Base-by-base conservation (phyloP, 129 eudicot species). In the Flaveria bidentis region DNA sequence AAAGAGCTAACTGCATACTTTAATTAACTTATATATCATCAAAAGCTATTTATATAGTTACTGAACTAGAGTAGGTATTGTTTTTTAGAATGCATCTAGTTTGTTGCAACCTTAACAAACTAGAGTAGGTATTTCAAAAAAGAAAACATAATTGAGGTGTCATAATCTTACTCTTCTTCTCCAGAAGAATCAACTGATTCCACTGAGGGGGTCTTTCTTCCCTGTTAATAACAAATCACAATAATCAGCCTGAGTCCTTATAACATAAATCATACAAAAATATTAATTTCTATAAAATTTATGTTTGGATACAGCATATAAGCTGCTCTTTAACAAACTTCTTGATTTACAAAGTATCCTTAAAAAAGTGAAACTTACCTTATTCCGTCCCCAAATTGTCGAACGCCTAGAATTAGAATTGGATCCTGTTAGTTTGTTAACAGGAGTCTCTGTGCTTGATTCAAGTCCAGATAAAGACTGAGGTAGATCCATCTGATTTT, bases 151-250 rank as follows among this genome's bases (percentile, higher is more conserved):
- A 68, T 14, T 46, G 4, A n/a, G 9, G 33, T 36, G 71, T 56
- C 16, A 49, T 20, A 63, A 67, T 78, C 96, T 84, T 90, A 90
- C 96, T 90, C 96, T 86, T 90, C 96, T 82, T 90, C 96, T 53
- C 93, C 93, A 56, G 93, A 90, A 78, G 89, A 90, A 88, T 88
- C 93, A 69, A 84, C 63, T 41, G 96, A 90, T 56, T 86, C 91
- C 84, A 81, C 73, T 17, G 93, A 88, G 5, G 93, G 96, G 36
- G 91, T 86, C 76, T 81, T 90, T 74, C 89, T 81, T 20, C 80
- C 89, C 96, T 90, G 87, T 22, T 69, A 60, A 52, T 18, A 14
- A 42, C 53, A 47, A 39, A 61, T 69, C 55, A 72, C 4, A 77
- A 41, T 75, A 12, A 20, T 36, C 41, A 63, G 63, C 71, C 46